A percentile compares a stretch with the other conserved stretches of the same genome.
Evolutionary conservation across 2,329 filamentous ascomycete species (phyloP).

Genomic region (Fusarium verrucosum): DNA sequence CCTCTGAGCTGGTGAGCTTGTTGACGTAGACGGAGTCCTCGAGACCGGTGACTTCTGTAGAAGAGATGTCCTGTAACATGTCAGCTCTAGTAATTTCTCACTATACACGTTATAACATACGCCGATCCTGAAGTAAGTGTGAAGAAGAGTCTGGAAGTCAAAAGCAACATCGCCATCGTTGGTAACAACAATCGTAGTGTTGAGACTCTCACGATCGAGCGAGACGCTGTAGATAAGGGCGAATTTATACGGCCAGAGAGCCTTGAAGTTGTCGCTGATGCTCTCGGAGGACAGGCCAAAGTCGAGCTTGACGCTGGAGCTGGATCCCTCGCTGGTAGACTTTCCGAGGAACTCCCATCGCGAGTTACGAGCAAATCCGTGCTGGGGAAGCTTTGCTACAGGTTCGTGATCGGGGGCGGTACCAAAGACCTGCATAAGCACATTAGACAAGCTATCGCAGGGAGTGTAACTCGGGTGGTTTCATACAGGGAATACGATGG

Average conservation of each 20-base stretch:
- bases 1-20: conserved; percentile 77
- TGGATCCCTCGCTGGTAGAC: conserved; percentile 66
- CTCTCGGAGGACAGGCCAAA: conserved; percentile 85
- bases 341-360: conserved; percentile 96
- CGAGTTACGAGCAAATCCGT: conserved; percentile 91
- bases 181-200: conserved; percentile 84
- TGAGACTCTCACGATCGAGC: conserved; percentile 76
- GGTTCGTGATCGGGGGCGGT: conserved; percentile 78
- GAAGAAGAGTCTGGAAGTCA: conserved; percentile 90
- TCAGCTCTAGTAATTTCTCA: neutral
- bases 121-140: conserved; percentile 86
- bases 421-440: conserved; percentile 76
- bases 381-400: conserved; percentile 85
- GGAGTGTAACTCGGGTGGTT: neutral
- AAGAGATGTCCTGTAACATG: conserved; percentile 75
- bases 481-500: conserved; percentile 89
- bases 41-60: conserved; percentile 78
- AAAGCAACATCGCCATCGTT: conserved; percentile 86
- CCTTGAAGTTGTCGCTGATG: conserved; percentile 72
- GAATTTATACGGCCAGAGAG: conserved; percentile 87
- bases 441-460: conserved; percentile 1
- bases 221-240: conserved; percentile 94
- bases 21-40: conserved; percentile 80
- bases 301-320: conserved; percentile 85
- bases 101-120: conserved; percentile 60